Conservation (phyloP, 257 asterid genomes). For the Marsdenia floribunda region DNA sequence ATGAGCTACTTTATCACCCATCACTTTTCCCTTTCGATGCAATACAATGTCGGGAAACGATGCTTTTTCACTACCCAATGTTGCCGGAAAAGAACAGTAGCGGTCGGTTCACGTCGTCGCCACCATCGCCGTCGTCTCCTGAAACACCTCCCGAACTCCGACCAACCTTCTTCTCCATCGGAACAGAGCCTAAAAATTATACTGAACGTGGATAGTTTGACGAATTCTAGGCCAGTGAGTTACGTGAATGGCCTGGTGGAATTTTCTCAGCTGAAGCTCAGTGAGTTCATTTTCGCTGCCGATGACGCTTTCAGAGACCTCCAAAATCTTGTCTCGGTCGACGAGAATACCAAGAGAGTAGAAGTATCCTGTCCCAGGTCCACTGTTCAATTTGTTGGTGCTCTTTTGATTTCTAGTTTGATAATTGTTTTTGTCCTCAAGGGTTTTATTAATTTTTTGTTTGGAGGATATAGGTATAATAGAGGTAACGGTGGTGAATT, state of each 20-base stretch:
- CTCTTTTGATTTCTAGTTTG: slow-evolving; percentile 38
- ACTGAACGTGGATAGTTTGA: slow-evolving; percentile 26
- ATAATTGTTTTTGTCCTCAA: slow-evolving; percentile 34
- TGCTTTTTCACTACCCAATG: slow-evolving; percentile 19
- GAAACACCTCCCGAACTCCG: slow-evolving; percentile 15
- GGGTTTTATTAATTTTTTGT: slow-evolving; percentile 34
- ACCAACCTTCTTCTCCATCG: slow-evolving; percentile 33
- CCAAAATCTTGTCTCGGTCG: slow-evolving; percentile 44
- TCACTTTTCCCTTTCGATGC: slow-evolving; percentile 12
- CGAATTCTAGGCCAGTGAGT: slow-evolving; percentile 30
- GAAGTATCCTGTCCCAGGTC: slow-evolving; percentile 73
- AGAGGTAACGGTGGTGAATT: slow-evolving; percentile 27
- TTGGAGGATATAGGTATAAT: slow-evolving; percentile 3
- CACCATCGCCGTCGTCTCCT: slow-evolving; percentile 75
- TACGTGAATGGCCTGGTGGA: slow-evolving; percentile 34
- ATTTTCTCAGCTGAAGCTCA: slow-evolving; percentile 36
- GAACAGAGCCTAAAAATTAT: slow-evolving; percentile 58
- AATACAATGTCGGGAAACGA: slow-evolving; percentile 31
- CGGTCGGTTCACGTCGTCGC: slow-evolving; percentile 48
- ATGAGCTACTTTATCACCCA: slow-evolving; percentile 6
- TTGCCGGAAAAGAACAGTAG: slow-evolving; percentile 7
- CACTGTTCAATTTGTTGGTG: slow-evolving; percentile 49
- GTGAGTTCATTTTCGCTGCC: slow-evolving; percentile 40
- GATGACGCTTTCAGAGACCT: slow-evolving; percentile 56
- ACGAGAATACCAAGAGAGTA: slow-evolving; percentile 35